Percentiles rank a stretch among this genome's conserved stretches.
phyloP scores from a whole-genome alignment of 2,329 filamentous ascomycete species.

The Ceratocystis cubensis region DNA sequence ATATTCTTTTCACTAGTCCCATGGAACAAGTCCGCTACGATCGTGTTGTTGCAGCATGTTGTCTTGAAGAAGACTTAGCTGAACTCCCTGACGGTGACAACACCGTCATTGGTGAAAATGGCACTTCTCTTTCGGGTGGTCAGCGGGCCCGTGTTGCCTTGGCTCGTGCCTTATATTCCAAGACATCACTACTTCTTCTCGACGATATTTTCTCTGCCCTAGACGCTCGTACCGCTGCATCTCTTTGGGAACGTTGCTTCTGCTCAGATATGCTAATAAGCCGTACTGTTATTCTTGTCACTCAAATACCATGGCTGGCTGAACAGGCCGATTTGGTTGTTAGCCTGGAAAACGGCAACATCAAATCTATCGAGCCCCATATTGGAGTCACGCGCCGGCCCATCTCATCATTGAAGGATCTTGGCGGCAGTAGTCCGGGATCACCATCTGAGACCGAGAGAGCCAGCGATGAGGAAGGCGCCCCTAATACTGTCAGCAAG shows the following conservation, averaged over 20 bases:
- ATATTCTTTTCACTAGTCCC: conserved; percentile 41
- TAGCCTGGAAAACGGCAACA: conserved; percentile 35
- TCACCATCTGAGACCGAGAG: conserved; percentile 10
- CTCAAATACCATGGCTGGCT: conserved; percentile 42
- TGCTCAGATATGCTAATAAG: conserved; percentile 42
- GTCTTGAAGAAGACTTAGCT: conserved; percentile 38
- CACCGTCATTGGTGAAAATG: conserved; percentile 43
- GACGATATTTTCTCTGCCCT: conserved; percentile 50
- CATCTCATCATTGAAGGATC: conserved; percentile 26
- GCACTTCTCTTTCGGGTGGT: conserved; percentile 43
- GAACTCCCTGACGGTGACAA: conserved; percentile 40
- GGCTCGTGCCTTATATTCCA: conserved; percentile 46
- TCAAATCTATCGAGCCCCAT: conserved; percentile 34
- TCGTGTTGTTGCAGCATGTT: conserved; percentile 43
- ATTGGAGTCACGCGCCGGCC: conserved; percentile 34
- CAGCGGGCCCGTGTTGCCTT: conserved; percentile 45
- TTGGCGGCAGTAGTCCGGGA: conserved; percentile 25
- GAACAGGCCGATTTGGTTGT: conserved; percentile 39
- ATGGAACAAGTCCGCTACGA: conserved; percentile 44
- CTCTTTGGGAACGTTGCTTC: conserved; percentile 46
- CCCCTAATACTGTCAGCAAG: neutral
- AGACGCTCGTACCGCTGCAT: conserved; percentile 44
- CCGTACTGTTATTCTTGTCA: conserved; percentile 45
- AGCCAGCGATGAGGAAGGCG: neutral
- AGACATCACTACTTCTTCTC: conserved; percentile 41